Conservation (phyloP, 2,329 filamentous ascomycete genomes). For the Cyphellophora europaea region DNA sequence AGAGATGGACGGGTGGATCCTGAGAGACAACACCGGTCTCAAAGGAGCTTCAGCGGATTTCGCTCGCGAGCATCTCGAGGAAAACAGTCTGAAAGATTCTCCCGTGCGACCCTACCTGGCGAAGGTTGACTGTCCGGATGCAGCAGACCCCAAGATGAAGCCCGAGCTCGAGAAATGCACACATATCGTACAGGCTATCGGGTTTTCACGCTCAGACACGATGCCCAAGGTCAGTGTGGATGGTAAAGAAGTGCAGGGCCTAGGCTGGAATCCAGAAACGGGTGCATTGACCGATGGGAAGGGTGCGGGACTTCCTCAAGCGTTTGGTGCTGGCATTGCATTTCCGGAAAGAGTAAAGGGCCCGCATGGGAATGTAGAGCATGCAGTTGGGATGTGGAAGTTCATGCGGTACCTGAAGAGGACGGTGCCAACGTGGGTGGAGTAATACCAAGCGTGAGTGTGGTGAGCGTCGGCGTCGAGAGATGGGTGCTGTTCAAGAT, state of each 20-base stretch:
- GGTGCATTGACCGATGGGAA: constrained; percentile 40
- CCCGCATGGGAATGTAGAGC: constrained; percentile 52
- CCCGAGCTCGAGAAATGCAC: constrained; percentile 45
- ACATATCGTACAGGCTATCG: constrained; percentile 50
- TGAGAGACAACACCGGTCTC: constrained; percentile 56
- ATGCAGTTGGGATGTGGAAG: constrained; percentile 55
- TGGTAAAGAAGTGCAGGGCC: constrained; percentile 21
- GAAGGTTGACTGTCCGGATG: constrained; percentile 36
- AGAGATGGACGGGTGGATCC: constrained; percentile 54
- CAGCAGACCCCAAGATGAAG: constrained; percentile 32
- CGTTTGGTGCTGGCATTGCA: constrained; percentile 55
- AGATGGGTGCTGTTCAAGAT: too few relatives aligned
- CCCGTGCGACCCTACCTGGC: constrained; percentile 35
- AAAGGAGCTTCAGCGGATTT: constrained; percentile 54
- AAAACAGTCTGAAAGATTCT: constrained; percentile 35
- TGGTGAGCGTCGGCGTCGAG: too few relatives aligned
- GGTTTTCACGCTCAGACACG: constrained; percentile 43
- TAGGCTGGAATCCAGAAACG: constrained; percentile 25
- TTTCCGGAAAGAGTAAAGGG: constrained; percentile 54
- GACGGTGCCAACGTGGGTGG: constrained; percentile 47
- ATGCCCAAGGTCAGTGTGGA: constrained; percentile 38
- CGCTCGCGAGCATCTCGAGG: constrained; percentile 50
- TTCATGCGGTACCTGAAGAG: constrained; percentile 55
- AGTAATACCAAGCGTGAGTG: too few relatives aligned
- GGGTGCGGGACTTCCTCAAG: constrained; percentile 36